Percentiles rank a stretch among this genome's conserved stretches.
Evolutionary conservation across 352 stramenopile genomes (phyloP).

Genomic region (Thalassiosira hispida): DNA sequence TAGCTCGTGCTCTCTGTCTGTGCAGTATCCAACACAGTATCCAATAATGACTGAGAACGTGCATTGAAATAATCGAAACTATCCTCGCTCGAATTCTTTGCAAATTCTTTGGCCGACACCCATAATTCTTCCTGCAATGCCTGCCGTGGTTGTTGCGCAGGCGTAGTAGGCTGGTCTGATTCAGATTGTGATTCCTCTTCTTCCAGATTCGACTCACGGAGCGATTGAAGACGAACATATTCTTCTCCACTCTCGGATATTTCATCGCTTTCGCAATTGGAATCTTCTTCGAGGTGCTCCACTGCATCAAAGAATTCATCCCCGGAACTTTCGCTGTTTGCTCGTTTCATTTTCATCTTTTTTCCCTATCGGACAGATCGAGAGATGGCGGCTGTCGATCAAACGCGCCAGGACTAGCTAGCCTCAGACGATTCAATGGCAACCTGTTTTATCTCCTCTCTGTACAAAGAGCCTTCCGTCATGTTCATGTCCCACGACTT

Average conservation of each 20-base stretch:
- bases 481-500: no score
- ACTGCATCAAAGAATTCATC: constrained; percentile 51
- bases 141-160: neutral
- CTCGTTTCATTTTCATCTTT: neutral
- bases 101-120: constrained; percentile 1
- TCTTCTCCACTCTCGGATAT: neutral
- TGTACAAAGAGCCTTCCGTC: no score
- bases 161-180: neutral
- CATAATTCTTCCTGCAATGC: constrained; percentile 4
- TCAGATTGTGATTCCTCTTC: constrained; percentile 4
- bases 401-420: no score
- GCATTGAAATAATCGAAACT: neutral
- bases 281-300: constrained; percentile 19
- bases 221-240: neutral
- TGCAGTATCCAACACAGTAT: neutral
- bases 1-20: constrained; percentile 5
- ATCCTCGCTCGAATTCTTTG: constrained; percentile 5
- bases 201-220: constrained; percentile 1
- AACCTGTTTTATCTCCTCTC: no score
- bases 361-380: no score
- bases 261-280: neutral
- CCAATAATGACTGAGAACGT: constrained; percentile 7
- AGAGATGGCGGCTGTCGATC: no score
- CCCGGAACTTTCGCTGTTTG: constrained; percentile 18
- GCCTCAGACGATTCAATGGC: no score